phyloP scores from a whole-genome alignment of 225 moss, liverwort and hornwort species.

The Physcomitrium patens region DNA sequence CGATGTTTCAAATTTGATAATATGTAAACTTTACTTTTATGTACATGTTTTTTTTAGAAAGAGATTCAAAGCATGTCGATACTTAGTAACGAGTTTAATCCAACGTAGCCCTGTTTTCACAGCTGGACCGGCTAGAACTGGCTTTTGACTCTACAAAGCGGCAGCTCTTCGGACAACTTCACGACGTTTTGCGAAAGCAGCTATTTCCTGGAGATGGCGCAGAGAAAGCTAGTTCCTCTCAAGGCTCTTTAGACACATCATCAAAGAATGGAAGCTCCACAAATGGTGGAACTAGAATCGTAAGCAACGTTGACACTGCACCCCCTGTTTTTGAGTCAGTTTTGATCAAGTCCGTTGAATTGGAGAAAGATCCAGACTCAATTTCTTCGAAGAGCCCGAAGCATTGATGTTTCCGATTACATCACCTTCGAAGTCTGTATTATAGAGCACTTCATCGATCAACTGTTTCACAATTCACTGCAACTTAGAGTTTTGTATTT shows the following conservation, averaged over 20 bases:
- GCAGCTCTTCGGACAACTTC: conserved; percentile 76
- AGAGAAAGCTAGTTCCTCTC: background rate
- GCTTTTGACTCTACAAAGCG: conserved; percentile 92
- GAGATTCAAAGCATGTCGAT: background rate
- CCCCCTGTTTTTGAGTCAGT: conserved; percentile 16
- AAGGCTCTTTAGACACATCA: background rate
- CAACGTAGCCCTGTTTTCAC: conserved; percentile 29
- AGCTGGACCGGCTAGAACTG: conserved; percentile 85
- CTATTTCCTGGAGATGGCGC: conserved; percentile 37
- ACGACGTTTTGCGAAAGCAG: conserved; percentile 57
- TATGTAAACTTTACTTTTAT: background rate
- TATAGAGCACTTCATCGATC: no score
- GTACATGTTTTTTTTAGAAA: no score
- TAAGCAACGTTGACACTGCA: background rate
- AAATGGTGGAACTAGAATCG: background rate
- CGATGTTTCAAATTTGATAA: no score
- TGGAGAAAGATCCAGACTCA: background rate
- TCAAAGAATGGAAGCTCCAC: background rate
- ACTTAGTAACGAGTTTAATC: background rate
- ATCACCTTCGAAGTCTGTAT: no score
- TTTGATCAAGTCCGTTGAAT: conserved; percentile 1
- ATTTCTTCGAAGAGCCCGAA: conserved; percentile 2
- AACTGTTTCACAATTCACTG: no score
- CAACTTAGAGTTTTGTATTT: no score
- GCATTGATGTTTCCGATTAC: background rate